phyloP scores from a whole-genome alignment of 768 basidiomycete species.

The Tephrocybe rancida region DNA sequence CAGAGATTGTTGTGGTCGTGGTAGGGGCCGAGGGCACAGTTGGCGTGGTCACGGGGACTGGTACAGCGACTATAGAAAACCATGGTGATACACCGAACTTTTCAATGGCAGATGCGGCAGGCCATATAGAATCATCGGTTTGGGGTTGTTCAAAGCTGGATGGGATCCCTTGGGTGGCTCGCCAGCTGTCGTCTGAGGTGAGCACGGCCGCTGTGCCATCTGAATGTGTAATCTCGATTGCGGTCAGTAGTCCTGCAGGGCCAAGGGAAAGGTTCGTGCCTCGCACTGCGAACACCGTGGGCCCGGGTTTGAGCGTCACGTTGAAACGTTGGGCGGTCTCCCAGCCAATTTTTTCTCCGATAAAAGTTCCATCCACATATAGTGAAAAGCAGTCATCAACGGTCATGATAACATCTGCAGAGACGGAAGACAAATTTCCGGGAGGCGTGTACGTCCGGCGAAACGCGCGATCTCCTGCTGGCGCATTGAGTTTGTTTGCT shows the following conservation, averaged over 20 bases:
- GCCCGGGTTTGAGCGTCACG: conserved; percentile 17
- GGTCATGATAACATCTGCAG: conserved; percentile 25
- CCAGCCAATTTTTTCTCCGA: conserved; percentile 22
- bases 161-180: conserved; percentile 21
- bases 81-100: conserved; percentile 26
- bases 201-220: conserved; percentile 25
- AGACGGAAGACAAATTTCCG: conserved; percentile 17
- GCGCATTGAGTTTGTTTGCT: conserved; percentile 16
- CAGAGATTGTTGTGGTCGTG: background rate
- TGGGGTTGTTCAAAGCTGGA: conserved; percentile 21
- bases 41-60: background rate
- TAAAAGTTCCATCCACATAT: conserved; percentile 25
- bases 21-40: background rate
- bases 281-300: conserved; percentile 26
- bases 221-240: conserved; percentile 23
- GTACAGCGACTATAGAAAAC: background rate
- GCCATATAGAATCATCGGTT: conserved; percentile 24
- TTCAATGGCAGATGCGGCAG: conserved; percentile 13
- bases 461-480: conserved; percentile 24
- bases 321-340: conserved; percentile 23
- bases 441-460: conserved; percentile 23
- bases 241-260: conserved; percentile 29
- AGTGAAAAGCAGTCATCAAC: conserved; percentile 28
- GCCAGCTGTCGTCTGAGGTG: conserved; percentile 25
- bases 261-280: conserved; percentile 23